Conservation (phyloP, 2,329 filamentous ascomycete species). For the Xylariaceae sp. region DNA sequence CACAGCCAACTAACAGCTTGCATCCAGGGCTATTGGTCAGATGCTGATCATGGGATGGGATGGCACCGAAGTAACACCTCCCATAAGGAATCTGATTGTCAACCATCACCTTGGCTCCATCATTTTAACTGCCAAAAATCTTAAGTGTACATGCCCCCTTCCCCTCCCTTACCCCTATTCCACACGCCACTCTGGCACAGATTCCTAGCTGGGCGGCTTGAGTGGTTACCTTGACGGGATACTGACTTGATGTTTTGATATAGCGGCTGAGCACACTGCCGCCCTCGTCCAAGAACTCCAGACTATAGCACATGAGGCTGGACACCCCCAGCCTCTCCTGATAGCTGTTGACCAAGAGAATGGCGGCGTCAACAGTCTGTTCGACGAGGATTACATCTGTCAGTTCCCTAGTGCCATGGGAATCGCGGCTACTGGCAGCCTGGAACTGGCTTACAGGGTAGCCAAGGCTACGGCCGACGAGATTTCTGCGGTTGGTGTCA, state of each 20-base stretch:
- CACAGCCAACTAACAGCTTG: slow-evolving; percentile 31
- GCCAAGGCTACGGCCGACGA: slow-evolving; percentile 92
- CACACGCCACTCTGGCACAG: slow-evolving; percentile 10
- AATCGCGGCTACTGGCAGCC: slow-evolving; percentile 83
- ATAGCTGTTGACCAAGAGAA: slow-evolving; percentile 97
- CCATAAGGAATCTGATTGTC: slow-evolving; percentile 75
- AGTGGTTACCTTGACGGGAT: slow-evolving; percentile 23
- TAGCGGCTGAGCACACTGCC: slow-evolving; percentile 87
- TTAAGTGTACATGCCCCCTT: slow-evolving; percentile 57
- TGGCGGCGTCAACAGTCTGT: slow-evolving; percentile 93
- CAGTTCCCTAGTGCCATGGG: slow-evolving; percentile 98
- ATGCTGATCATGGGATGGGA: slow-evolving; percentile 82
- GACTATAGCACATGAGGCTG: slow-evolving; percentile 82
- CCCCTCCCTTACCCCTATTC: slow-evolving; percentile 2
- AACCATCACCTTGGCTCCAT: slow-evolving; percentile 86
- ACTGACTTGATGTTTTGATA: slow-evolving; percentile 31
- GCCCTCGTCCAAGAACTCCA: slow-evolving; percentile 85
- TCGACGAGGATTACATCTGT: slow-evolving; percentile 90
- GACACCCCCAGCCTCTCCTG: slow-evolving; percentile 80
- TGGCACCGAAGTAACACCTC: slow-evolving; percentile 75
- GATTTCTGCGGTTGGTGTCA: slow-evolving; percentile 87
- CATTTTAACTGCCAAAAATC: slow-evolving; percentile 75
- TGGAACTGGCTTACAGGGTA: slow-evolving; percentile 79
- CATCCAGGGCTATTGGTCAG: slow-evolving; percentile 63
- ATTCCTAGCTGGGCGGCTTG: slow-evolving; percentile 6